Base-by-base conservation (phyloP, 306 rosid genomes). In the Astragalus membranaceus region DNA sequence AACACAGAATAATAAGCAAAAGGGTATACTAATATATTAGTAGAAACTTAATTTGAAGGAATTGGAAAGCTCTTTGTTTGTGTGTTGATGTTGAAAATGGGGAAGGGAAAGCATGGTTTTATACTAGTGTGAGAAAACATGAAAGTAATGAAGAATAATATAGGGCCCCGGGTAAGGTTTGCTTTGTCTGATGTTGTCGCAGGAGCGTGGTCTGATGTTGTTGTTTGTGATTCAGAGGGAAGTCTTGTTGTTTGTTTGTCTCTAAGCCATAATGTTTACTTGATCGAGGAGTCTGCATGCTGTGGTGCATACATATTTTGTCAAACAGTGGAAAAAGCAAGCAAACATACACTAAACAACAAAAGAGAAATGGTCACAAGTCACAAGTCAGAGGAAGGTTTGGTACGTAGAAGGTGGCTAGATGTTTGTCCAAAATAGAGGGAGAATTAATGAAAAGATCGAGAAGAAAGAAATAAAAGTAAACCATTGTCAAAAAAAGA, bases 131-230 rank as follows among this genome's bases (percentile, higher is more conserved):
- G 4, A 15, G 1, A 4, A 49, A 17, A 49, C 0, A 26, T 44
- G 6, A 12, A 11, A 12, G 15, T 9, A 8, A 6, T 3, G 8
- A n/a, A 30, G 3, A 16, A 51, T 32, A 49, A 7, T 4, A 39
- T 37, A 42, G 72, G 36, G 12, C 7, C 60, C 16, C 5, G 30
- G 7, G 20, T 29, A 23, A 23, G 30, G 30, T 26, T 36, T 15
- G 44, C 42, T 64, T 67, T 75, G 65, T 72, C 70, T 79, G 71
- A 8, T 65, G 64, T 8, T 66, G 78, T 79, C 66, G 59, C 37
- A 43, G 79, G 64, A 50, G 71, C 70, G 58, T 78, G 82, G 47
- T 17, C 3, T 51, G 63, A 3, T 51, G 63, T 10, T 29, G 43
- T 3, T 41, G 42, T 67, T 73, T 71, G 14, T 47, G 72, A 53